These are phyloP conservation scores for Magnolia officinalis DNA, from an alignment of 164 flowering plant species.

Conservation along the genomic window DNA sequence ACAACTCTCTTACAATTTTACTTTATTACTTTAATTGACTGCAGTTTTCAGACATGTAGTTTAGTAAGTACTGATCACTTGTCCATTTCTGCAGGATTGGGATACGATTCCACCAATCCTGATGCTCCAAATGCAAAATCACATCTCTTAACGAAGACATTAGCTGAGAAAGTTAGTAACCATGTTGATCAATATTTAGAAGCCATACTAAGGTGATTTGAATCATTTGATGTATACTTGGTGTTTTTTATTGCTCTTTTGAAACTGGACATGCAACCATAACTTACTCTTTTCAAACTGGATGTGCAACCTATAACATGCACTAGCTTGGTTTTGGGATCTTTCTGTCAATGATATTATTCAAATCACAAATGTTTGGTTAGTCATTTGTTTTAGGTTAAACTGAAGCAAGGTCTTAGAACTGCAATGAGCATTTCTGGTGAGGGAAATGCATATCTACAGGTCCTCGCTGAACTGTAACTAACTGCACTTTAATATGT, in stretches of 20 bases:
- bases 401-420: constrained; percentile 78
- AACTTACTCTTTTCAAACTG: not conserved
- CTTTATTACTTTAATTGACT: not conserved
- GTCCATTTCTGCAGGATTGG: constrained; percentile 12
- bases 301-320: not conserved
- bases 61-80: not conserved
- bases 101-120: constrained; percentile 72
- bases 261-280: not conserved
- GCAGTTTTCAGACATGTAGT: not conserved
- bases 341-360: not conserved
- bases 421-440: constrained; percentile 73
- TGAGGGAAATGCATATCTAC: constrained; percentile 80
- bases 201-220: constrained; percentile 75
- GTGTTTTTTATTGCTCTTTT: not conserved
- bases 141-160: constrained; percentile 47
- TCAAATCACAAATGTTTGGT: constrained; percentile 9
- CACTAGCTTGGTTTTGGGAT: not conserved
- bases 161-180: constrained; percentile 58
- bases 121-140: constrained; percentile 62
- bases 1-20: no score
- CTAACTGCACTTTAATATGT: constrained; percentile 30
- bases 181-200: constrained; percentile 67
- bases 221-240: not conserved
- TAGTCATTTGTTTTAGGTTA: constrained; percentile 43
- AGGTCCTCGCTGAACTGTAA: constrained; percentile 51